Conservation (phyloP, 306 rosid species). For the Coriaria nepalensis region DNA sequence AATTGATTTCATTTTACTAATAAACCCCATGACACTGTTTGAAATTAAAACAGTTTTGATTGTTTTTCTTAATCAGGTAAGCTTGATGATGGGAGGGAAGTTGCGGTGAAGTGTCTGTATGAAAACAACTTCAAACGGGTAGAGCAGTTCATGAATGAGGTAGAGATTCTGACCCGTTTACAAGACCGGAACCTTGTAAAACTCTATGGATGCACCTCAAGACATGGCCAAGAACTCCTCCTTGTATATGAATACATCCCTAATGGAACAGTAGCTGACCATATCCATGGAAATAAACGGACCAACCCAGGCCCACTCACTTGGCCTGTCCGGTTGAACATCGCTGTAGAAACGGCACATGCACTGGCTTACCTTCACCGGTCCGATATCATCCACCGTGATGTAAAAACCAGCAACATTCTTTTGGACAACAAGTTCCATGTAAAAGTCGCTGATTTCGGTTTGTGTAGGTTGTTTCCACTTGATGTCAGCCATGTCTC, state of each 20-base stretch:
- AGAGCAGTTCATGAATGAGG: slow-evolving; percentile 78
- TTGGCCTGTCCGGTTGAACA: slow-evolving; percentile 58
- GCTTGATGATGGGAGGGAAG: slow-evolving; percentile 65
- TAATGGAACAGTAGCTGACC: slow-evolving; percentile 86
- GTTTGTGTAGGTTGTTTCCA: slow-evolving; percentile 67
- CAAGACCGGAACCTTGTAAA: slow-evolving; percentile 62
- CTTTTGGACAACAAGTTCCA: slow-evolving; percentile 48
- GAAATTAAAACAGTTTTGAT: too few species aligned
- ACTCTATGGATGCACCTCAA: slow-evolving; percentile 80
- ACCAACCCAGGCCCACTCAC: slow-evolving; percentile 29
- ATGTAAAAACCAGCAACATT: slow-evolving; percentile 81
- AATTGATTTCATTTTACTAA: too few species aligned
- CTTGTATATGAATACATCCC: slow-evolving; percentile 82
- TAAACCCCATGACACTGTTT: too few species aligned
- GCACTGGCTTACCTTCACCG: slow-evolving; percentile 73
- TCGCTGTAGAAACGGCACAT: slow-evolving; percentile 78
- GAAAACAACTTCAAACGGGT: slow-evolving; percentile 62
- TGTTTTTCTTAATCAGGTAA: slow-evolving; percentile 35
- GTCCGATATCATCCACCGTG: slow-evolving; percentile 62
- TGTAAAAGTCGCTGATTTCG: slow-evolving; percentile 92
- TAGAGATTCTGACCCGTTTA: slow-evolving; percentile 54
- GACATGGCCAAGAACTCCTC: slow-evolving; percentile 66
- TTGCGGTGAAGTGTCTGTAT: slow-evolving; percentile 85
- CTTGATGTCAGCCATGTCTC: slow-evolving; percentile 63
- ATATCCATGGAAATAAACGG: slow-evolving; percentile 37